phyloP scores from a whole-genome alignment of 257 asterid genomes.

The Cordia subcordata region DNA sequence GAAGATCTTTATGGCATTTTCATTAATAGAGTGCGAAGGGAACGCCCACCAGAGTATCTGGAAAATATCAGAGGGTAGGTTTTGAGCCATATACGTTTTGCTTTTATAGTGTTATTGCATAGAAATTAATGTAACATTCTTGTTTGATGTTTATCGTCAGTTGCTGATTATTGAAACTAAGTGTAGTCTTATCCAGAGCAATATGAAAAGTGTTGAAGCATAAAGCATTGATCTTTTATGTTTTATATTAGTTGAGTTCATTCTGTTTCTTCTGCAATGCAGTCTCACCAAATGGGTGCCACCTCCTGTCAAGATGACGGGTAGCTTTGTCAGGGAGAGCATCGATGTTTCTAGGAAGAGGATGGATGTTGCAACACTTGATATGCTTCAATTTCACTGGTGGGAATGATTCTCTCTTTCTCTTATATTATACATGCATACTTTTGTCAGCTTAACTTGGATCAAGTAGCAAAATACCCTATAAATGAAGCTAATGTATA shows the following conservation, averaged over 20 bases:
- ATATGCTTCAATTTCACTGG: constrained; percentile 99
- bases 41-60: constrained; percentile 85
- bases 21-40: constrained; percentile 88
- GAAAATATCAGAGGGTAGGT: constrained; percentile 88
- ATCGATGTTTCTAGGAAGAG: constrained; percentile 74
- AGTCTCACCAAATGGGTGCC: constrained; percentile 99
- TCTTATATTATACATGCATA: not conserved
- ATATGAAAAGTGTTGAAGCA: not conserved
- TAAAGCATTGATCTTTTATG: not conserved
- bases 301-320: constrained; percentile 95
- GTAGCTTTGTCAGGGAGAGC: constrained; percentile 72
- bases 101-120: not conserved
- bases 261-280: constrained; percentile 20
- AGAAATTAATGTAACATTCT: too few species aligned
- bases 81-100: not conserved
- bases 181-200: not conserved
- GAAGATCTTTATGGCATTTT: constrained; percentile 96
- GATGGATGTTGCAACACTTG: constrained; percentile 88
- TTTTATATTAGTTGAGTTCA: constrained; percentile 4
- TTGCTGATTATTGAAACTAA: too few species aligned
- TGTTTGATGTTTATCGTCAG: not conserved
- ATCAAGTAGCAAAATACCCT: not conserved
- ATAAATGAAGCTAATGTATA: too few species aligned
- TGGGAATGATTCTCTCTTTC: constrained; percentile 19
- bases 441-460: not conserved